Conservation (phyloP, 2,329 filamentous ascomycete genomes). For the Leptographium procerum region DNA sequence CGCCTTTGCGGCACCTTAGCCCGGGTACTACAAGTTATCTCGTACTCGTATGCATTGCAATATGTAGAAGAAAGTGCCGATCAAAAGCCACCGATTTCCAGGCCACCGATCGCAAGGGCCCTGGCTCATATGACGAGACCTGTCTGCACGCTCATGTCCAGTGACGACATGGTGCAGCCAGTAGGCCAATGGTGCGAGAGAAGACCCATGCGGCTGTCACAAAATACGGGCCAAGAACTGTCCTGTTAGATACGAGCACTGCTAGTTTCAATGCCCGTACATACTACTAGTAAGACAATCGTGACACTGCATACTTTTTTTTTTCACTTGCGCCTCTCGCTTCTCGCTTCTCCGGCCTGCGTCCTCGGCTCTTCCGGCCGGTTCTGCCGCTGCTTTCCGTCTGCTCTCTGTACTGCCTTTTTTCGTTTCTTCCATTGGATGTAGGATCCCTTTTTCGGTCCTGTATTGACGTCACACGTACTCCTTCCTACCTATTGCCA, state of each 20-base stretch:
- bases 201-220: not conserved
- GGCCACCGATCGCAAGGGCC: not conserved
- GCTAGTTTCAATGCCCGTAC: no score
- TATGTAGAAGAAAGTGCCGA: no score
- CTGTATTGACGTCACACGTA: no score
- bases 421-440: not conserved
- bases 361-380: not conserved
- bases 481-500: no score
- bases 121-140: not conserved
- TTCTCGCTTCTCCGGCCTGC: not conserved
- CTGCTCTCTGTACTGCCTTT: no score
- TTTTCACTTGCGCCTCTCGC: not conserved
- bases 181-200: not conserved
- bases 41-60: no score
- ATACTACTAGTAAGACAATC: no score
- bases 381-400: not conserved
- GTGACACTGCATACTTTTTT: not conserved
- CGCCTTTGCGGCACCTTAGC: not conserved
- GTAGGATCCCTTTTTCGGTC: no score
- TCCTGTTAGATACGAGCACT: no score
- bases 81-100: not conserved
- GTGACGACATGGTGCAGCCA: not conserved
- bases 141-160: not conserved
- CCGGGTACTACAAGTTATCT: no score
- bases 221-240: not conserved